phyloP scores from a whole-genome alignment of 805 yeast species.

The Starmerella scarabaei region DNA sequence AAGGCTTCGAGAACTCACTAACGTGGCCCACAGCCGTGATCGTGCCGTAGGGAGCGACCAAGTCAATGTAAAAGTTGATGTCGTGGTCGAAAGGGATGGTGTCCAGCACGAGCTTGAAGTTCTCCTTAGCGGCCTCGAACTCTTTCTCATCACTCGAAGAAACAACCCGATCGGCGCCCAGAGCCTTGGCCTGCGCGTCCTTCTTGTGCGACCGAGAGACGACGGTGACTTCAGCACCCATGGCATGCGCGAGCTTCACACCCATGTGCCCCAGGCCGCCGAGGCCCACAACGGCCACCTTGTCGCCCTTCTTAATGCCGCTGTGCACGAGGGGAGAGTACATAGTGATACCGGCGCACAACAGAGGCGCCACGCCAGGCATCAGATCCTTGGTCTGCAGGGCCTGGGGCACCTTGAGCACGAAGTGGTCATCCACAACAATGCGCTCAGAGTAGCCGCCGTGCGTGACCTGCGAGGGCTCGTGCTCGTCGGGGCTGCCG shows the following conservation, averaged over 20 bases:
- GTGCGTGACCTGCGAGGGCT: slow-evolving; percentile 42
- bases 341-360: slow-evolving; percentile 69
- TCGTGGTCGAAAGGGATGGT: slow-evolving; percentile 39
- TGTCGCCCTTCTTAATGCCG: slow-evolving; percentile 37
- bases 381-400: slow-evolving; percentile 31
- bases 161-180: slow-evolving; percentile 45
- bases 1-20: slow-evolving; percentile 28
- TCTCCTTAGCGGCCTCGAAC: slow-evolving; percentile 23
- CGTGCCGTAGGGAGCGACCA: slow-evolving; percentile 45
- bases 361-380: slow-evolving; percentile 52
- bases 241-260: slow-evolving; percentile 43
- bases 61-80: slow-evolving; percentile 35
- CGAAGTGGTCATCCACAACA: slow-evolving; percentile 45
- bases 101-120: slow-evolving; percentile 43
- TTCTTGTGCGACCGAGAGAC: slow-evolving; percentile 41
- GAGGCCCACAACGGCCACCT: slow-evolving; percentile 48
- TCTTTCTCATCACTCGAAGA: slow-evolving; percentile 36
- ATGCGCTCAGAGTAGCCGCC: slow-evolving; percentile 30
- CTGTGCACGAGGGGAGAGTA: slow-evolving; percentile 47
- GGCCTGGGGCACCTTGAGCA: slow-evolving; percentile 48
- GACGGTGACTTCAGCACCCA: slow-evolving; percentile 50
- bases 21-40: slow-evolving; percentile 60
- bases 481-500: slow-evolving; percentile 28
- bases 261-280: slow-evolving; percentile 61
- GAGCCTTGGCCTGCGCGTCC: slow-evolving; percentile 39